Conservation (phyloP, 2,329 filamentous ascomycete genomes). For the Sclerotinia subarctica region DNA sequence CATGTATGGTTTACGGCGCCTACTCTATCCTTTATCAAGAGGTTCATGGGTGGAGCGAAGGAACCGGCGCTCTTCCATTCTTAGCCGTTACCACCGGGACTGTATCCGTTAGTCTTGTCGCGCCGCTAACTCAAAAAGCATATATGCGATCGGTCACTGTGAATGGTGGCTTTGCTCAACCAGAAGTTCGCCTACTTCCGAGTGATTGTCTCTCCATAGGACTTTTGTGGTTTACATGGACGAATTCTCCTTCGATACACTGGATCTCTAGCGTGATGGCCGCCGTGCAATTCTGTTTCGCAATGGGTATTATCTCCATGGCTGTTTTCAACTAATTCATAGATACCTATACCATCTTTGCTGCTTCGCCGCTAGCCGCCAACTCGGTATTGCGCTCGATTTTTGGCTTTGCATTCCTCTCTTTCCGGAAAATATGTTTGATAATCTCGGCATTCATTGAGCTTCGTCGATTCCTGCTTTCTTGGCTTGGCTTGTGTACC, state of each 20-base stretch:
- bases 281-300: slow-evolving; percentile 42
- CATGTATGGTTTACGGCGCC: slow-evolving; percentile 77
- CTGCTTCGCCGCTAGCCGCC: slow-evolving; percentile 71
- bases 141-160: neutral
- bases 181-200: slow-evolving; percentile 63
- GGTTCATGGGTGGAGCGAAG: slow-evolving; percentile 66
- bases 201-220: slow-evolving; percentile 62
- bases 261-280: slow-evolving; percentile 52
- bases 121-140: neutral
- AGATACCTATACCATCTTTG: slow-evolving; percentile 68
- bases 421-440: slow-evolving; percentile 49
- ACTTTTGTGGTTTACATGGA: slow-evolving; percentile 69
- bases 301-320: slow-evolving; percentile 73
- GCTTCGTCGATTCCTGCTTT: neutral
- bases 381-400: slow-evolving; percentile 69
- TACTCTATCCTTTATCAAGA: slow-evolving; percentile 77
- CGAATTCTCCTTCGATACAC: slow-evolving; percentile 54
- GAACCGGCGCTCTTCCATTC: slow-evolving; percentile 66
- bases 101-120: slow-evolving; percentile 58
- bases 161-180: slow-evolving; percentile 47
- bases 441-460: neutral
- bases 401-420: slow-evolving; percentile 73
- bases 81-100: too few species aligned
- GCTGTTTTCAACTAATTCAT: slow-evolving; percentile 75
- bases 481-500: neutral